Conservation (phyloP, 2,329 filamentous ascomycete species). For the Ophiosphaerella herpotricha region DNA sequence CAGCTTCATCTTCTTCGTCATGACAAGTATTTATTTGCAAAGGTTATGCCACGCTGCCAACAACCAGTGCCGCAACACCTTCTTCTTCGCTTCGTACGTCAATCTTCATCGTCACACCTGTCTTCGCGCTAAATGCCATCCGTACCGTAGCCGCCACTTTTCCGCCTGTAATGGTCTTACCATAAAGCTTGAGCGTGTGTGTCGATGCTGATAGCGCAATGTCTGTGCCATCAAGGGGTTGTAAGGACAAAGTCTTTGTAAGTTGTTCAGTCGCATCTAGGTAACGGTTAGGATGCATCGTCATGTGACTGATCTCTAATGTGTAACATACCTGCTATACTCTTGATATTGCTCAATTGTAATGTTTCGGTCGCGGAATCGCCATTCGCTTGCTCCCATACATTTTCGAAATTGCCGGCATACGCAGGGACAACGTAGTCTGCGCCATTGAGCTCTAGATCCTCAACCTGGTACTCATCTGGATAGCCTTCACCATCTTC, state of each 20-base stretch:
- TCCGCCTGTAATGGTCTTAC: slow-evolving; percentile 90
- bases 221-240: slow-evolving; percentile 92
- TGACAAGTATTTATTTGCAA: neutral
- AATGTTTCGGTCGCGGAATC: slow-evolving; percentile 91
- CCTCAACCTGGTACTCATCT: slow-evolving; percentile 95
- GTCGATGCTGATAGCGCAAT: slow-evolving; percentile 86
- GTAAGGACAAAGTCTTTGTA: slow-evolving; percentile 81
- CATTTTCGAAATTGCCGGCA: slow-evolving; percentile 90
- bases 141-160: slow-evolving; percentile 84
- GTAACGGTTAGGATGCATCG: slow-evolving; percentile 17
- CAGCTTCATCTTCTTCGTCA: slow-evolving; percentile 5
- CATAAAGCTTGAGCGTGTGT: slow-evolving; percentile 92
- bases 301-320: neutral
- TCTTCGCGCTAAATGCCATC: slow-evolving; percentile 93
- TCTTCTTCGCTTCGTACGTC: slow-evolving; percentile 91
- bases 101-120: slow-evolving; percentile 94
- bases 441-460: slow-evolving; percentile 86
- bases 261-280: slow-evolving; percentile 91
- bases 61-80: slow-evolving; percentile 80
- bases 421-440: slow-evolving; percentile 95
- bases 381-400: slow-evolving; percentile 92
- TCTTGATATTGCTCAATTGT: slow-evolving; percentile 85
- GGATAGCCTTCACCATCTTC: slow-evolving; percentile 87
- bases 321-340: slow-evolving; percentile 75
- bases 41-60: slow-evolving; percentile 77